Conservation (phyloP, 345 rosid genomes). For the Trapa bicornis region DNA sequence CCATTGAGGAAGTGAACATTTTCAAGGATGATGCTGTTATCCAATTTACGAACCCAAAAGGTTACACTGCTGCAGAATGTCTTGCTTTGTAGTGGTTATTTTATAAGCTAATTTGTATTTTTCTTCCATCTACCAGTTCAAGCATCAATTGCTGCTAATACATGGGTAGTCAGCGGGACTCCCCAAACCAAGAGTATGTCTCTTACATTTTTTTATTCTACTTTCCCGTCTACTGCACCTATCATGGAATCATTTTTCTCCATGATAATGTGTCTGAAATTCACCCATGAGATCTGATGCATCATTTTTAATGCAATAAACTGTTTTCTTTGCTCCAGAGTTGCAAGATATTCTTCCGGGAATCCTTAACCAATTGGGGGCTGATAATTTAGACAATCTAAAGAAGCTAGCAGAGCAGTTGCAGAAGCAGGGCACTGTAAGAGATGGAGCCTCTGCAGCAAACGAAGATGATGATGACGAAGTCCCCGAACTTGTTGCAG, state of each 20-base stretch:
- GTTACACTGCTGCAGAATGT: constrained; percentile 15
- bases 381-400: constrained; percentile 82
- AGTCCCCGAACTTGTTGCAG: constrained; percentile 78
- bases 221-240: too few species aligned
- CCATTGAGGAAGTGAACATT: constrained; percentile 90
- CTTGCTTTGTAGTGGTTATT: neutral
- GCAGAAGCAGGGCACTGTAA: constrained; percentile 58
- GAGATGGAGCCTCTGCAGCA: constrained; percentile 23
- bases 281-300: neutral
- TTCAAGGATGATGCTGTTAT: constrained; percentile 92
- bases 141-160: constrained; percentile 87
- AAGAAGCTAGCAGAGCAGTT: constrained; percentile 95
- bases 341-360: constrained; percentile 93
- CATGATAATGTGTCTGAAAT: neutral
- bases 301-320: neutral
- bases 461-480: constrained; percentile 77
- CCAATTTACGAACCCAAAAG: constrained; percentile 84
- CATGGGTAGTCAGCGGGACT: constrained; percentile 95
- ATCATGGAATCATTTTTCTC: neutral
- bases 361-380: constrained; percentile 79
- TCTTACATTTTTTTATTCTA: too few species aligned
- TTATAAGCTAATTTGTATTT: neutral
- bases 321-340: constrained; percentile 29
- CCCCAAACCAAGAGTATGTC: constrained; percentile 81
- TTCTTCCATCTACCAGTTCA: constrained; percentile 44